These are phyloP conservation scores for Trichoderma guizhouense DNA, from an alignment of 2,329 filamentous ascomycete species.

Conservation along the genomic window DNA sequence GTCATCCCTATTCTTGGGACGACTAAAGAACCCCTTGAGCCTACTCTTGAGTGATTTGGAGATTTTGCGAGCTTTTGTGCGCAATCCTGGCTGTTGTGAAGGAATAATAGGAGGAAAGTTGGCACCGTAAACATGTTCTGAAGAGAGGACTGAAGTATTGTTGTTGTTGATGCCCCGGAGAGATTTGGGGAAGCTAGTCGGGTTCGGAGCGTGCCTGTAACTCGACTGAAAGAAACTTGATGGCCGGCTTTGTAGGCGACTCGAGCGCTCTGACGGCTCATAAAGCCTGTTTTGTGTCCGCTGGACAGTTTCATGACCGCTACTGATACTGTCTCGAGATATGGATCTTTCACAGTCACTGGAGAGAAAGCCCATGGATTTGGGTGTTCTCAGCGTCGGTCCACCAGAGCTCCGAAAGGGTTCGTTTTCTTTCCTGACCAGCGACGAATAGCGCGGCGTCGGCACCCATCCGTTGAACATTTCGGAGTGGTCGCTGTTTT, in stretches of 20 bases:
- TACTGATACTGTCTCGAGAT: conserved; percentile 21
- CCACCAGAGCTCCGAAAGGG: conserved; percentile 17
- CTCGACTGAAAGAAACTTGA: conserved; percentile 45
- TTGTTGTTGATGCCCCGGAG: conserved; percentile 46
- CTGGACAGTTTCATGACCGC: conserved; percentile 34
- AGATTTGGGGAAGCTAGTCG: conserved; percentile 45
- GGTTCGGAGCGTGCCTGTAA: conserved; percentile 32
- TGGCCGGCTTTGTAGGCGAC: conserved; percentile 38
- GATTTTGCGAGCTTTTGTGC: conserved; percentile 56
- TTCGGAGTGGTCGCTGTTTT: conserved; percentile 16
- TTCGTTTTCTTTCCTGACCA: conserved; percentile 30
- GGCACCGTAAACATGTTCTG: conserved; percentile 27
- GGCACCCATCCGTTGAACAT: conserved; percentile 15
- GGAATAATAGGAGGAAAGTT: conserved; percentile 19
- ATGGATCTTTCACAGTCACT: conserved; percentile 28
- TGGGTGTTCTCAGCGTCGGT: conserved; percentile 42
- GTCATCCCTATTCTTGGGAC: conserved; percentile 25
- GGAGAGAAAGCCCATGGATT: conserved; percentile 54
- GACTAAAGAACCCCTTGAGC: conserved; percentile 46
- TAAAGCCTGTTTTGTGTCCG: conserved; percentile 37
- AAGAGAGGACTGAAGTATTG: conserved; percentile 34
- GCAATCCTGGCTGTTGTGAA: conserved; percentile 36
- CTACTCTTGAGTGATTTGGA: conserved; percentile 61
- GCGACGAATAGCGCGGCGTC: conserved; percentile 14
- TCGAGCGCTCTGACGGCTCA: conserved; percentile 34